Evolutionary conservation across 441 rosid species (phyloP).

Genomic region (Populus tomentosa): DNA sequence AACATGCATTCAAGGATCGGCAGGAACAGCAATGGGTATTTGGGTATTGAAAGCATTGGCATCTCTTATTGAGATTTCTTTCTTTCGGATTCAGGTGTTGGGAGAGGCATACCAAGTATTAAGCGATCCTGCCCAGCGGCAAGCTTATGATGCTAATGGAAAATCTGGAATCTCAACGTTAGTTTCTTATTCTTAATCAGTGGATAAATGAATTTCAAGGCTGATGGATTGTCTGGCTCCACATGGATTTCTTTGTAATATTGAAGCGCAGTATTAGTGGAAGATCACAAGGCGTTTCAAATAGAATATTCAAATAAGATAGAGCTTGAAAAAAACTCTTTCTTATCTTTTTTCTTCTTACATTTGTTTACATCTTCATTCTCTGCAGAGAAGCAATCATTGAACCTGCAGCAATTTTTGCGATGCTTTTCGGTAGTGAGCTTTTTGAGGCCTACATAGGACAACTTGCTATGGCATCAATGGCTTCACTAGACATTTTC

Average conservation of each 20-base stretch:
- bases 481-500: conserved; percentile 89
- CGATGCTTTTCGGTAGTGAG: conserved; percentile 98
- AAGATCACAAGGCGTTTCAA: no score
- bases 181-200: conserved; percentile 41
- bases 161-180: conserved; percentile 95
- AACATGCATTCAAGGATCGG: not conserved
- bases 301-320: no score
- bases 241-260: conserved; percentile 1
- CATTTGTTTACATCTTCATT: conserved; percentile 3
- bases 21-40: not conserved
- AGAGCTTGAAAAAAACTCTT: no score
- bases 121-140: conserved; percentile 84
- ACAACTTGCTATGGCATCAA: conserved; percentile 97
- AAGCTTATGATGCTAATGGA: conserved; percentile 88
- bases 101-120: conserved; percentile 98
- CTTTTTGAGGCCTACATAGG: conserved; percentile 95
- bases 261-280: no score
- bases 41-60: not conserved
- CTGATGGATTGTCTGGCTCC: conserved; percentile 4
- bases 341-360: no score
- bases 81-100: conserved; percentile 52
- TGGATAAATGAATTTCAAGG: conserved; percentile 16
- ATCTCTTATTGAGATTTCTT: conserved; percentile 13
- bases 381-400: conserved; percentile 78
- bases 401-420: conserved; percentile 94